Conservation (phyloP, 2,329 filamentous ascomycete species). For the Leptographium galeiforme region DNA sequence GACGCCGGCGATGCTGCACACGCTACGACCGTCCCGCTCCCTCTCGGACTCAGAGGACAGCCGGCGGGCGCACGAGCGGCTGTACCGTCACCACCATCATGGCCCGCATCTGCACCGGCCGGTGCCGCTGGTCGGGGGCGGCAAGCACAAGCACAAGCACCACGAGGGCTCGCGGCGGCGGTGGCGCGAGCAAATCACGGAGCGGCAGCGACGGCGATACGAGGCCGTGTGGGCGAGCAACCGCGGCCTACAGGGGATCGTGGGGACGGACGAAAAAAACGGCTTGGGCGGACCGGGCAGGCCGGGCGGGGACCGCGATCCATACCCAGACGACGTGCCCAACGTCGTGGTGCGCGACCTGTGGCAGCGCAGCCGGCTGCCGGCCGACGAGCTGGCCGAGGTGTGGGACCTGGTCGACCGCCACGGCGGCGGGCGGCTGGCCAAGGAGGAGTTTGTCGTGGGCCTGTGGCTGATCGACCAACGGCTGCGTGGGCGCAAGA, state of each 20-base stretch:
- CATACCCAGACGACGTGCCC: slow-evolving; percentile 39
- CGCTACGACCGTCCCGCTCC: slow-evolving; percentile 44
- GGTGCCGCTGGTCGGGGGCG: slow-evolving; percentile 26
- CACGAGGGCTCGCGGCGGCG: slow-evolving; percentile 62
- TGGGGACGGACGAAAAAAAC: not conserved
- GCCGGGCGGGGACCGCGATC: slow-evolving; percentile 18
- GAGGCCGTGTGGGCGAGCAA: slow-evolving; percentile 80
- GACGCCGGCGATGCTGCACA: slow-evolving; percentile 41
- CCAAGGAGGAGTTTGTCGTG: slow-evolving; percentile 63
- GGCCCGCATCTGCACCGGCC: slow-evolving; percentile 26
- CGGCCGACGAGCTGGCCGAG: slow-evolving; percentile 54
- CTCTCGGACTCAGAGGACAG: slow-evolving; percentile 38
- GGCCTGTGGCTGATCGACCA: slow-evolving; percentile 76
- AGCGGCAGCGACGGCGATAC: slow-evolving; percentile 63
- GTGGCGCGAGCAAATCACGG: slow-evolving; percentile 64
- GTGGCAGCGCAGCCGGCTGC: slow-evolving; percentile 59
- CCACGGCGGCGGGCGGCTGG: slow-evolving; percentile 38
- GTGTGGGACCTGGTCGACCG: slow-evolving; percentile 66
- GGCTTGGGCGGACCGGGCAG: no score
- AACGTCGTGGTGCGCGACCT: slow-evolving; percentile 61
- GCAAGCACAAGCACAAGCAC: slow-evolving; percentile 48
- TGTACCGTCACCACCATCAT: slow-evolving; percentile 15
- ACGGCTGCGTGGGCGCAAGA: slow-evolving; percentile 63
- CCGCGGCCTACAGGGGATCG: slow-evolving; percentile 34
- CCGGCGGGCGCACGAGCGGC: not conserved